phyloP scores from a whole-genome alignment of 225 moss, liverwort and hornwort genomes.

The Straminergon stramineum region DNA sequence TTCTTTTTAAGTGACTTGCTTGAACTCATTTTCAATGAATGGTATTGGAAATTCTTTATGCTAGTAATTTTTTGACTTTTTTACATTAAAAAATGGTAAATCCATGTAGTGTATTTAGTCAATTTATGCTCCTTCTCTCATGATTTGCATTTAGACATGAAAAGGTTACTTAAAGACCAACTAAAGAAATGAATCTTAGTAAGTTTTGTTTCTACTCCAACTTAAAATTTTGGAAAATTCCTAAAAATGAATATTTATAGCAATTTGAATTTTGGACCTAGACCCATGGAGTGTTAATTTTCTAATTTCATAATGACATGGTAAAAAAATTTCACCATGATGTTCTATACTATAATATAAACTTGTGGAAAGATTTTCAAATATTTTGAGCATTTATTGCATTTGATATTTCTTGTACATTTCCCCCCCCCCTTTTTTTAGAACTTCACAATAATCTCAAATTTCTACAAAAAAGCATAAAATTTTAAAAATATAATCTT shows the following conservation, averaged over 20 bases:
- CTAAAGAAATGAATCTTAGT: neutral
- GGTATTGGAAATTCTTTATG: neutral
- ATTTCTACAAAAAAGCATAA: neutral
- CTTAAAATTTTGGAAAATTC: neutral
- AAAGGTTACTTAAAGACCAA: neutral
- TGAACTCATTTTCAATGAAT: neutral
- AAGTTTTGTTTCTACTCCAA: neutral
- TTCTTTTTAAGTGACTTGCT: neutral
- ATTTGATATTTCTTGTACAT: too few species aligned
- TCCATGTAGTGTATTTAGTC: neutral
- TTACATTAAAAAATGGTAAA: neutral
- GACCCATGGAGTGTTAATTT: neutral
- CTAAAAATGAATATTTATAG: too few species aligned
- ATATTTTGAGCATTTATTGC: neutral
- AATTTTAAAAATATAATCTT: neutral
- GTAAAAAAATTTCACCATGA: neutral
- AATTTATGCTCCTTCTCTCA: accelerated
- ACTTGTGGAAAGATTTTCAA: neutral
- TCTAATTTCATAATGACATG: neutral
- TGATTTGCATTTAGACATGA: neutral
- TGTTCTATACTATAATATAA: neutral
- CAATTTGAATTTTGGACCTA: neutral
- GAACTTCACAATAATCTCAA: neutral
- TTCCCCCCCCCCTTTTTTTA: too few species aligned
- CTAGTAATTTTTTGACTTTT: neutral